A percentile compares a stretch with the other conserved stretches of the same genome.
Evolutionary conservation across 2,329 filamentous ascomycete species (phyloP).

Genomic region (Byssothecium circinans): DNA sequence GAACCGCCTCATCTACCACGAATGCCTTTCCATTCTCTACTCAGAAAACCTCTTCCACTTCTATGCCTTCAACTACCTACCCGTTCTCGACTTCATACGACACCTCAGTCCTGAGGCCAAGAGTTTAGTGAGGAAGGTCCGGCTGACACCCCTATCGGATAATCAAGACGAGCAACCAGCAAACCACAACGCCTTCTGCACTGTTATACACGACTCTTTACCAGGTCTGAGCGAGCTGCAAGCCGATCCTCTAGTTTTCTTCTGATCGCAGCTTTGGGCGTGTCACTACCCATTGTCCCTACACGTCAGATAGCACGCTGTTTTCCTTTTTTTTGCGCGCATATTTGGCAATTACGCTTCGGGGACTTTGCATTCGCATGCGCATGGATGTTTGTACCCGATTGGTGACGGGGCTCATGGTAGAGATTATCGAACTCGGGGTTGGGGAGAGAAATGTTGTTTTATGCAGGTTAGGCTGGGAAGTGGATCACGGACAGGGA

Average conservation of each 20-base stretch:
- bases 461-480: background rate
- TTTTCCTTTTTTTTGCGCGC: slow-evolving; percentile 2
- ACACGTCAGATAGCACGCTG: too few species aligned
- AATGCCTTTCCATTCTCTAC: slow-evolving; percentile 43
- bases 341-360: slow-evolving; percentile 6
- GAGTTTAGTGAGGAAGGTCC: slow-evolving; percentile 40
- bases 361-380: slow-evolving; percentile 3
- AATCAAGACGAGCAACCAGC: slow-evolving; percentile 38
- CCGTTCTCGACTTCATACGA: slow-evolving; percentile 44
- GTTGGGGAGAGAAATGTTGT: background rate
- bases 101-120: slow-evolving; percentile 43
- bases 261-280: slow-evolving; percentile 18
- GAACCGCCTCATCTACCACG: slow-evolving; percentile 43
- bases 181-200: slow-evolving; percentile 42
- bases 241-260: slow-evolving; percentile 42
- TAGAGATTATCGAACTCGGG: background rate
- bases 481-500: too few species aligned
- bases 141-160: slow-evolving; percentile 42
- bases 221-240: slow-evolving; percentile 41
- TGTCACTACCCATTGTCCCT: background rate
- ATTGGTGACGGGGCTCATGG: slow-evolving; percentile 2
- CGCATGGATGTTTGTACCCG: slow-evolving; percentile 4
- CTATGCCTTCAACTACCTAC: slow-evolving; percentile 44
- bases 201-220: slow-evolving; percentile 43
- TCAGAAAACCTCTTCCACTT: slow-evolving; percentile 46